Conservation (phyloP, 2,329 filamentous ascomycete genomes). For the Penicillium sp. region DNA sequence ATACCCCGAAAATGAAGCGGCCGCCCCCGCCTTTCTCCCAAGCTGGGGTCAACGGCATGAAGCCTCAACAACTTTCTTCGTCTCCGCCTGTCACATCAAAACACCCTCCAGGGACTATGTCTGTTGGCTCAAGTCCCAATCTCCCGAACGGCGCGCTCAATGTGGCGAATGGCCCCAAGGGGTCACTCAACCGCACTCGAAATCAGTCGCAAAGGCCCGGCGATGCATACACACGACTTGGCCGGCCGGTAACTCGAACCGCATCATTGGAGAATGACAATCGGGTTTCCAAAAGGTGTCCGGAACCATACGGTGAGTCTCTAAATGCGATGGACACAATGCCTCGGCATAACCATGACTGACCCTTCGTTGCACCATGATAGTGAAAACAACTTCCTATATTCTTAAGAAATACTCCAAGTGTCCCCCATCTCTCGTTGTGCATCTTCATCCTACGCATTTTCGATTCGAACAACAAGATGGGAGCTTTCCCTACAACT, state of each 20-base stretch:
- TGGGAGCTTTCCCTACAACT: constrained; percentile 85
- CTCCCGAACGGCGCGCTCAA: constrained; percentile 32
- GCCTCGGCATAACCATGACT: too few species aligned
- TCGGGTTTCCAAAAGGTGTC: constrained; percentile 34
- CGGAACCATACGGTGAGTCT: constrained; percentile 44
- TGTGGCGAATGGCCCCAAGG: constrained; percentile 22
- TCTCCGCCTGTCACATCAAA: constrained; percentile 51
- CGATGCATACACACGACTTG: constrained; percentile 30
- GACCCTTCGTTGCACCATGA: constrained; percentile 18
- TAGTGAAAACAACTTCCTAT: constrained; percentile 68
- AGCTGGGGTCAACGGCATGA: constrained; percentile 53
- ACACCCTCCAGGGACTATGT: constrained; percentile 45
- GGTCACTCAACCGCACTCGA: constrained; percentile 48
- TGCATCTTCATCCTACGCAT: constrained; percentile 78
- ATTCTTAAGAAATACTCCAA: constrained; percentile 75
- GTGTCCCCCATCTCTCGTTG: constrained; percentile 70
- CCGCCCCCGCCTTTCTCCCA: constrained; percentile 61
- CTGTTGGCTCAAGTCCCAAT: constrained; percentile 41
- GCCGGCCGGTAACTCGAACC: constrained; percentile 33
- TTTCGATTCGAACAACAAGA: constrained; percentile 93
- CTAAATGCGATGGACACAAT: neutral
- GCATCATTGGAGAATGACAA: constrained; percentile 29
- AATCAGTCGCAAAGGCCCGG: constrained; percentile 49
- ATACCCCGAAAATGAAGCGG: constrained; percentile 60
- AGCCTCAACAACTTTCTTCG: constrained; percentile 56